A percentile compares a stretch with the other conserved stretches of the same genome.
Conservation (phyloP, 352 stramenopile genomes). For the Phytophthora syringae region DNA sequence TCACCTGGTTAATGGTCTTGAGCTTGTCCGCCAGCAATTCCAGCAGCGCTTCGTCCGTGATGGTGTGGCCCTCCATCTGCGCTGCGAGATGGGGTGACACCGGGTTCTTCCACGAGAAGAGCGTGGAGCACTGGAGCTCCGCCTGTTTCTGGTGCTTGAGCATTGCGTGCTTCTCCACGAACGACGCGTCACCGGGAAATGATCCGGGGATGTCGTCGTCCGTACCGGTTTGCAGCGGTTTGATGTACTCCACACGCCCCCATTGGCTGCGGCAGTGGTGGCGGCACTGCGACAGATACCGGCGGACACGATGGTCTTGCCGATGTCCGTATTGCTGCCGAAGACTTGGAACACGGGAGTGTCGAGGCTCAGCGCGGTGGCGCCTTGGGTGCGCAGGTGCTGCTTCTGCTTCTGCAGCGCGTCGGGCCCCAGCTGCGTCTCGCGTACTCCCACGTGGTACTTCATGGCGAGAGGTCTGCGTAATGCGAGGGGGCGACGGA, state of each 20-base stretch:
- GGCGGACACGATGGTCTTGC: slow-evolving; percentile 96
- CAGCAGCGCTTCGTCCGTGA: slow-evolving; percentile 90
- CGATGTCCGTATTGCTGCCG: slow-evolving; percentile 97
- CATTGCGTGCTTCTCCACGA: slow-evolving; percentile 70
- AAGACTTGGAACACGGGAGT: slow-evolving; percentile 92
- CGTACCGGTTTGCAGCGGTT: slow-evolving; percentile 96
- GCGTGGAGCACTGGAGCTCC: slow-evolving; percentile 74
- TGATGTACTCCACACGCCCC: slow-evolving; percentile 92
- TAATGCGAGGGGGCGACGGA: slow-evolving; percentile 12
- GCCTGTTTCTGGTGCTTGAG: slow-evolving; percentile 6
- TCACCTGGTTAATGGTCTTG: slow-evolving; percentile 40
- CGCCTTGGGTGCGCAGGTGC: slow-evolving; percentile 60
- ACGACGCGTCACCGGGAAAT: slow-evolving; percentile 86
- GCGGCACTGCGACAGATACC: slow-evolving; percentile 89
- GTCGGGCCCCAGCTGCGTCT: slow-evolving; percentile 36
- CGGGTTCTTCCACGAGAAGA: slow-evolving; percentile 94
- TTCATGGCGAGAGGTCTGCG: slow-evolving; percentile 4
- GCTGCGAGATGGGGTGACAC: slow-evolving; percentile 95
- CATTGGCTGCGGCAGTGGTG: slow-evolving; percentile 9
- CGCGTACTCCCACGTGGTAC: slow-evolving; percentile 60
- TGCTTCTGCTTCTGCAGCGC: slow-evolving; percentile 54
- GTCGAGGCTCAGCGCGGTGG: slow-evolving; percentile 55
- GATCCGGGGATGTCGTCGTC: slow-evolving; percentile 48
- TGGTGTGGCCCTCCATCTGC: slow-evolving; percentile 82
- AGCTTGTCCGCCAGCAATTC: slow-evolving; percentile 69